Evolutionary conservation across 768 basidiomycete species (phyloP).

Genomic region (Coprinellus micaceus): DNA sequence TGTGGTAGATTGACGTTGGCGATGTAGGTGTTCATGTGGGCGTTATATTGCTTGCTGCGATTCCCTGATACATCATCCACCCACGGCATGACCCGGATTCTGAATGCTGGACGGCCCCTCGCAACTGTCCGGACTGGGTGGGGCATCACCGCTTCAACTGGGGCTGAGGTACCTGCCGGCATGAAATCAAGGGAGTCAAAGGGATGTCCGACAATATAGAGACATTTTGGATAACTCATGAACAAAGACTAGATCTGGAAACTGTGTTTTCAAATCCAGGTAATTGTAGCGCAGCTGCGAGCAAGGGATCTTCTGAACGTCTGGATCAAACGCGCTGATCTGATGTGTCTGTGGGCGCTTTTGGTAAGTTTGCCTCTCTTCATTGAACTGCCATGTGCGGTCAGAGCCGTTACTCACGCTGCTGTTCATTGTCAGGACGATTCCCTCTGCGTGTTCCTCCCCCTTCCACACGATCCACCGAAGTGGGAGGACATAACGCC

Average conservation of each 20-base stretch:
- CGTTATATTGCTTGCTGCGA: slow-evolving; percentile 32
- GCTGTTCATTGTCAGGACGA: slow-evolving; percentile 9
- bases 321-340: no score
- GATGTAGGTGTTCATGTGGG: slow-evolving; percentile 18
- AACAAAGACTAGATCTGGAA: no score
- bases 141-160: background rate
- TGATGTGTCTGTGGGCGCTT: no score
- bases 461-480: slow-evolving; percentile 17
- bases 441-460: slow-evolving; percentile 13
- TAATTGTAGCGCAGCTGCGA: no score
- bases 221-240: no score
- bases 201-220: no score
- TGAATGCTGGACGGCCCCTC: slow-evolving; percentile 12
- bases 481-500: slow-evolving; percentile 16
- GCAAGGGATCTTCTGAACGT: no score
- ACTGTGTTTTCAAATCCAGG: no score
- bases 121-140: background rate
- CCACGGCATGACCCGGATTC: slow-evolving; percentile 20
- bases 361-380: slow-evolving; percentile 4
- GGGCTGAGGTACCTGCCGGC: background rate
- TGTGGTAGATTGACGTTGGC: slow-evolving; percentile 1
- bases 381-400: background rate
- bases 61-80: slow-evolving; percentile 33
- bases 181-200: background rate
- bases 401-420: background rate